Conservation (phyloP, 2,329 filamentous ascomycete species). For the Venturia aucupariae region DNA sequence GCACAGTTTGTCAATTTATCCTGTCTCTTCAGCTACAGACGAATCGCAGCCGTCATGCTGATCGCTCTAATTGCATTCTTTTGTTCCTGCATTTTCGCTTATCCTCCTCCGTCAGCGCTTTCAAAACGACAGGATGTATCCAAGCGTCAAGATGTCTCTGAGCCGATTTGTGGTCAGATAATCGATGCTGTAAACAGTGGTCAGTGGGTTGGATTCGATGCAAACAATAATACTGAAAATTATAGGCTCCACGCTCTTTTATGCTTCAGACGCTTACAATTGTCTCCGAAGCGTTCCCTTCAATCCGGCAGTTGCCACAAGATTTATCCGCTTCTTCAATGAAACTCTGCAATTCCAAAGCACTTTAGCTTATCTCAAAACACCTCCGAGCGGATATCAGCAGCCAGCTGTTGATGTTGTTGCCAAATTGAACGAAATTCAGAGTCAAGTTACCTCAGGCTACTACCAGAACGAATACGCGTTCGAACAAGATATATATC, state of each 20-base stretch:
- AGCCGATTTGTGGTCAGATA: background rate
- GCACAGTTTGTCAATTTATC: background rate
- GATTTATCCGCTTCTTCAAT: constrained; percentile 38
- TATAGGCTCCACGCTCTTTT: constrained; percentile 15
- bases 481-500: constrained; percentile 27
- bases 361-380: constrained; percentile 33
- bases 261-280: constrained; percentile 25
- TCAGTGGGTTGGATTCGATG: background rate
- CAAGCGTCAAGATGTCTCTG: background rate
- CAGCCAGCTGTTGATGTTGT: constrained; percentile 30
- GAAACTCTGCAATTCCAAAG: constrained; percentile 38
- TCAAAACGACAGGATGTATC: background rate
- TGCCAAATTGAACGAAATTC: constrained; percentile 23
- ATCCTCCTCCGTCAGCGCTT: background rate
- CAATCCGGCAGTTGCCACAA: constrained; percentile 33
- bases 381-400: constrained; percentile 33
- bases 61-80: background rate
- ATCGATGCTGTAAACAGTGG: background rate
- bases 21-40: background rate
- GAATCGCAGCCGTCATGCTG: background rate
- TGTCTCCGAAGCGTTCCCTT: constrained; percentile 40
- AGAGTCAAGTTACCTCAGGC: constrained; percentile 25
- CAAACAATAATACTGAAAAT: background rate
- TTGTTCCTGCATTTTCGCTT: background rate
- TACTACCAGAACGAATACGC: constrained; percentile 26